A percentile compares a stretch with the other conserved stretches of the same genome.
Evolutionary conservation across 1,284 basidiomycete species (phyloP).

Genomic region (Boletus smithii): DNA sequence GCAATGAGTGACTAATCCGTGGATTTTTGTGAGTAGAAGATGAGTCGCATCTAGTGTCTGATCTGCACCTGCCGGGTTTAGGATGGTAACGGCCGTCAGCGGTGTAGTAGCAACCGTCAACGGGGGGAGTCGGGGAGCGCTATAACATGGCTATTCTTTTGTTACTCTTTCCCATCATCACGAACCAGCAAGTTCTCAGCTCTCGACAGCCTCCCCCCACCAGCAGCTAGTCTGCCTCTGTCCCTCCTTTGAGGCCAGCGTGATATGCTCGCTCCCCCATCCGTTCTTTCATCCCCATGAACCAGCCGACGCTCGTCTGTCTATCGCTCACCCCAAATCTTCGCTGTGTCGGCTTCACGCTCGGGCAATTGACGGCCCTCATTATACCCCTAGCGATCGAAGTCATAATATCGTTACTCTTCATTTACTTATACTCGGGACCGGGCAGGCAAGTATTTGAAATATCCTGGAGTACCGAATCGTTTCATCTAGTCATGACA

Average conservation of each 20-base stretch:
- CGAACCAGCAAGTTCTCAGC: background rate
- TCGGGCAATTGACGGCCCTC: constrained; percentile 46
- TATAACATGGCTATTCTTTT: constrained; percentile 7
- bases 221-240: constrained; percentile 23
- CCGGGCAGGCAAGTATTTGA: constrained; percentile 48
- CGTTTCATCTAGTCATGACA: constrained; percentile 6
- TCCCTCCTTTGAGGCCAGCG: constrained; percentile 21
- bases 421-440: constrained; percentile 51
- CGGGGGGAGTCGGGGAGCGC: constrained; percentile 1
- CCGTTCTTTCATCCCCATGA: constrained; percentile 18
- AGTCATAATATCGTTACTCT: constrained; percentile 51
- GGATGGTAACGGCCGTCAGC: constrained; percentile 24
- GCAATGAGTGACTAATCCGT: background rate
- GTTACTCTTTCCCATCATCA: constrained; percentile 25
- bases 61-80: constrained; percentile 2
- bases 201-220: constrained; percentile 8
- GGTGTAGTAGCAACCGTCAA: constrained; percentile 19
- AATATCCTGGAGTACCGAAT: background rate
- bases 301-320: constrained; percentile 49
- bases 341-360: constrained; percentile 59
- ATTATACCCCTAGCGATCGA: constrained; percentile 64
- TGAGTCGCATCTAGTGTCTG: background rate
- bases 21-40: background rate
- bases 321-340: constrained; percentile 67
- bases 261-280: constrained; percentile 22